Base-by-base conservation (phyloP, 2,329 filamentous ascomycete genomes). In the Colletotrichum sp. region DNA sequence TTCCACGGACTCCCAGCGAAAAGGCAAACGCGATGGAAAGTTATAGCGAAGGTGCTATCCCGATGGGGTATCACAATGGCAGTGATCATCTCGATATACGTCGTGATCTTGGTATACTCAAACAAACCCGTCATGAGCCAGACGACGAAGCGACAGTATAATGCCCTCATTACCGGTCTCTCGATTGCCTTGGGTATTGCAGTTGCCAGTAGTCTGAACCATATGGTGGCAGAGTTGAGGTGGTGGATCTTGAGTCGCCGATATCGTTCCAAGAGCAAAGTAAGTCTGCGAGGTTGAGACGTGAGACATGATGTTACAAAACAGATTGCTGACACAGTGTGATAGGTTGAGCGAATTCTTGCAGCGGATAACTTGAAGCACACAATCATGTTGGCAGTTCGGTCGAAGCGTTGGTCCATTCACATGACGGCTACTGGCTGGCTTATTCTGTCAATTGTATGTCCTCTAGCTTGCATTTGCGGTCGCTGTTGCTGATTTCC, bases 191-290 rank as follows among this genome's bases (percentile, higher is more conserved):
- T 88, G 21, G 85, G 85, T 71, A 77, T 89, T 65, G 85, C 85
- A 64, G 83, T 88, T 56, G 83, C 84, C 4, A 86, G 82, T 76
- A 83, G 83, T 8, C 81, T 89, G 26, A 87, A 87, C 72, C 83
- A 83, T 32, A 85, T 88, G 82, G 84, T 86, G 5, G 79, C 82
- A 16, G 86, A 87, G 74, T 79, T 87, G 75, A 81, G 87, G n/a
- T 89, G 87, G 86, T 87, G 85, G 80, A 83, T 88, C 32, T 78
- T 89, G 56, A 84, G 82, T 72, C 79, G 81, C 10, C 79, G 82
- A 7, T 81, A 83, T 52, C 82, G 85, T 74, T 83, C 83, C 38
- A 79, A 84, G 55, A 79, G 79, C 7, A 87, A 89, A 81, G 87
- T 87, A 66, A n/a, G 80, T 3, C 72, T 34, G 38, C n/a, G 3